Evolutionary conservation across 345 rosid species (phyloP), one percentile per base, ranked within the genome.

Genomic region (Rhodamnia rubescens): DNA sequence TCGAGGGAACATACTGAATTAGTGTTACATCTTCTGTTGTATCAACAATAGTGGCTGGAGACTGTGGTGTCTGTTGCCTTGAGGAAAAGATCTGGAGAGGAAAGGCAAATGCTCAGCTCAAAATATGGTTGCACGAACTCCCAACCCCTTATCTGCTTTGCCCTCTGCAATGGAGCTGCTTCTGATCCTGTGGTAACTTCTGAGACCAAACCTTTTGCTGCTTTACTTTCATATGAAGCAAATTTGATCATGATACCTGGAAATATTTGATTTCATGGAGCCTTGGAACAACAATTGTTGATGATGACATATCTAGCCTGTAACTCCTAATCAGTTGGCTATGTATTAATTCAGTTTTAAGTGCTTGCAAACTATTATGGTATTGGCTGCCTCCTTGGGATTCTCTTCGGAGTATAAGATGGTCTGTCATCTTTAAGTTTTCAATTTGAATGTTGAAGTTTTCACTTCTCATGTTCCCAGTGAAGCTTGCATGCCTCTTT

Each of bases 141-240:
- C 53, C 91, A 93, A 82, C 95, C 98, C 32, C 92, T 91, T 42
- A 92, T 89, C 89, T 96, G 95, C 92, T 95, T 96, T 89, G 93
- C 98, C 86, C 95, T 96, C 18, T 95, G 98, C 88, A 93, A 93
- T 74, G 98, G 98, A 82, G 94, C 95, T 81, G 86, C 94, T 84
- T 95, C 98, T 80, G 98, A 95, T 92, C 98, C 98, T 8, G 89
- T 89, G 98, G 99, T 96, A 95, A 92, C 47, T 49, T 29, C 85
- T 83, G 36, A 47, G 26, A 69, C 18, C 26, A 29, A 69, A 47
- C 80, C 51, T 11, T 56, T 81, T 55, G 54, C 83, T 54, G 14
- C 26, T 69, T 36, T 69, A 22, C 36, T 69, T 69, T 44, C 6
- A 0, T 18, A 42, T 69, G 59, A 69, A 36, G 47, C 24, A 69